These are phyloP conservation scores for Leucosporidium creatinivorum DNA, from an alignment of 768 basidiomycete species.

Conservation along the genomic window DNA sequence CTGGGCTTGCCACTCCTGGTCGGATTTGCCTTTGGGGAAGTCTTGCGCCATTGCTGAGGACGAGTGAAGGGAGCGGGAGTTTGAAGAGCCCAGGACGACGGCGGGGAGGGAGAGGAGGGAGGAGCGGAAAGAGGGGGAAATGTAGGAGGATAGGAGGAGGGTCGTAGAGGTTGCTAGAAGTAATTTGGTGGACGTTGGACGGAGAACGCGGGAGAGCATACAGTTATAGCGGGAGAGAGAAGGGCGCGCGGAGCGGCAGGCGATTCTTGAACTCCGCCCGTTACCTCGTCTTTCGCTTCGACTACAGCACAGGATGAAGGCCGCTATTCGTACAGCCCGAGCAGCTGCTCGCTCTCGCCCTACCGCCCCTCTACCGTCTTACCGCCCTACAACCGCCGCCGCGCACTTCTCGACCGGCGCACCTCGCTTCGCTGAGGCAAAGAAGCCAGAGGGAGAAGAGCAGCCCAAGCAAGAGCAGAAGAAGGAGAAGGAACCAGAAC, in stretches of 20 bases:
- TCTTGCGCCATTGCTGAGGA: neutral
- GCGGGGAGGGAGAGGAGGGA: neutral
- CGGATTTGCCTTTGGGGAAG: conserved; percentile 1
- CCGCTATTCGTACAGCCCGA: neutral
- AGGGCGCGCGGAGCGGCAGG: neutral
- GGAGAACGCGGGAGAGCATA: conserved; percentile 11
- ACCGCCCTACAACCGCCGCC: conserved; percentile 1
- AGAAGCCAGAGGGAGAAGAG: conserved; percentile 9
- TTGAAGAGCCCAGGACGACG: conserved; percentile 6
- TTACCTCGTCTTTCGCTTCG: neutral
- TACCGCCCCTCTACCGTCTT: neutral
- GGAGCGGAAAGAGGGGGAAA: neutral
- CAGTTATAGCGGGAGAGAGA: neutral
- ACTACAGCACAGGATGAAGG: neutral
- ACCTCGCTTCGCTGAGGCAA: conserved; percentile 2
- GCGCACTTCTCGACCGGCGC: conserved; percentile 12
- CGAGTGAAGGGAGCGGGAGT: neutral
- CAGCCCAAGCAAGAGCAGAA: conserved; percentile 10
- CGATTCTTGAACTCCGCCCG: neutral
- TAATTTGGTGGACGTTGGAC: neutral
- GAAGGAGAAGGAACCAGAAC: conserved; percentile 20
- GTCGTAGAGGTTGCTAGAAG: conserved; percentile 5
- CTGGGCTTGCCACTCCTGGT: conserved; percentile 31
- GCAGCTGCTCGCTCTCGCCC: neutral
- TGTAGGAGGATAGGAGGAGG: conserved; percentile 2